Evolutionary conservation across 768 basidiomycete genomes (phyloP), one percentile per base, ranked within the genome.

Genomic region (Suillus tomentosus): DNA sequence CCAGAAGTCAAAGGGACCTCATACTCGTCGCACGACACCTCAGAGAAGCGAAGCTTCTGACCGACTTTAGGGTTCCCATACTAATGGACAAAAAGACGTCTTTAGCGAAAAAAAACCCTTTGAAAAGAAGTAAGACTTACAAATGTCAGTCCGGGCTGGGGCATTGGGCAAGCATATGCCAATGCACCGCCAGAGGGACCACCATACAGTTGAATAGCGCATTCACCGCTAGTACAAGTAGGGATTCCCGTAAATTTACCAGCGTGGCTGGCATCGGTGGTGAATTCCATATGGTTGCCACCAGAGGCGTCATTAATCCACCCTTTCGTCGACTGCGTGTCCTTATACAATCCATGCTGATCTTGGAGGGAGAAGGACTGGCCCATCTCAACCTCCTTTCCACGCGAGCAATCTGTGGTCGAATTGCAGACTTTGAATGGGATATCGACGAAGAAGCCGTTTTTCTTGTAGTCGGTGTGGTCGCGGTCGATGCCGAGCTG

Each of bases 401-500:
- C 48, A 24, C 22, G 48, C 0, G 48, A 24, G 24, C 48, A 50
- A 24, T 50, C 48, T 14, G 13, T 15, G 24, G 48, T 24, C 5
- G 48, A 50, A 7, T 50, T 6, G 24, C 22, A 50, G 22, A 50
- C 48, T 15, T 50, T 50, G 24, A 50, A 50, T 14, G 48, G 48
- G 48, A 50, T 50, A 15, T 50, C 48, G 24, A 50, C 22, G 48
- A 50, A 50, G 24, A 50, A 50, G 24, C 48, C 48, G 24, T 50
- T 24, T 14, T 50, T 50, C 22, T 24, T 24, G 48, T 24, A 50
- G 24, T 24, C 22, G 22, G 22, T 50, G 22, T 24, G 13, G 13
- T 50, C 48, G 22, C 24, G 5, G 22, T 24, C 22, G 14, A 50
- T 5, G 48, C 48, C 24, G 13, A 50, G 48, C 8, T 50, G 48